Base-by-base conservation (phyloP, 2,329 filamentous ascomycete species). In the Microdochium trichocladiopsis region DNA sequence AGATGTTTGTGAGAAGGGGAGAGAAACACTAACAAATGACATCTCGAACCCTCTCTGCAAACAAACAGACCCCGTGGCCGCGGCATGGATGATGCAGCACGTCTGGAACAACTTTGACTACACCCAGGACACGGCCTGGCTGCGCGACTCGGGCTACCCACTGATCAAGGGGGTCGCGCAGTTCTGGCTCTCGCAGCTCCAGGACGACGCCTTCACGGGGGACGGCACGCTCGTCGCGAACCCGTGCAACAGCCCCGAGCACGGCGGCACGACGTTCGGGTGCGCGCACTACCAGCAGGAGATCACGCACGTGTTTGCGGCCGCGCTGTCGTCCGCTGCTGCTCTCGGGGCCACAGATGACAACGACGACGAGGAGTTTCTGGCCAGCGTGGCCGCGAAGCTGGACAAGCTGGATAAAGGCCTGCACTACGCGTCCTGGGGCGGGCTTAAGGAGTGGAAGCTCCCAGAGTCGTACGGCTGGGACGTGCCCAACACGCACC, bases 71-170 rank as follows among this genome's bases (percentile, higher is more conserved):
- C 70, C 74, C 25, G 74, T 72, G 0, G 69, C 75, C 0, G 72
- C 75, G 1, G 77, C 78, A 1, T 84, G 80, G 81, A 75, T 83
- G 68, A 81, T 80, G 71, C 76, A 79, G 53, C 78, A 83, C 55
- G 75, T 84, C 2, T 78, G 72, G 64, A 79, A 84, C 53, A 72
- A 78, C 57, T 84, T 73, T 60, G 73, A 76, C 31, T 83, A 82
- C 57, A 75, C 72, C 2, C 71, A 68, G 24, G 70, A 82, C 55
- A 45, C 58, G 0, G 59, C 63, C 1, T 82, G 77, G 77, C 68
- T 79, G 59, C 23, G 65, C 54, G 12, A 70, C 4, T 65, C 66
- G 6, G 80, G 76, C 1, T 83, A 80, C 51, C 78, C 75, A 1
- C 66, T 83, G 1, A 60, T 83, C 23, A 80, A 78, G 55, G 75